Evolutionary conservation across 208 protist species (phyloP).

Genomic region (Leishmania major): DNA sequence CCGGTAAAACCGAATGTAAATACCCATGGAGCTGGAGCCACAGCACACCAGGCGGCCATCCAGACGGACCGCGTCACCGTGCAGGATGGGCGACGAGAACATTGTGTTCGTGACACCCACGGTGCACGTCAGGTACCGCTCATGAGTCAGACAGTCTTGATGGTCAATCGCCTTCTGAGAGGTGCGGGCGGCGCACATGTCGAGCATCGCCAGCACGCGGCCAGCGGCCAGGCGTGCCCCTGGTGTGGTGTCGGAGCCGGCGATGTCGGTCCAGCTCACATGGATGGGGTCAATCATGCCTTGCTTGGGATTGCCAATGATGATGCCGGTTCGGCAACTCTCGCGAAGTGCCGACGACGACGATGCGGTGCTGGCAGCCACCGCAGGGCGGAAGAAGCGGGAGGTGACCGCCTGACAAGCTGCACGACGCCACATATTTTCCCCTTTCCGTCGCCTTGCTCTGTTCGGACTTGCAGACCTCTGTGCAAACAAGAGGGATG

Average conservation of each 20-base stretch:
- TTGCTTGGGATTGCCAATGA: slow-evolving; percentile 65
- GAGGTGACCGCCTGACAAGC: slow-evolving; percentile 4
- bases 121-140: slow-evolving; percentile 62
- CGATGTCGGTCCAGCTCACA: slow-evolving; percentile 81
- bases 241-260: slow-evolving; percentile 49
- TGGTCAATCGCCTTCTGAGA: slow-evolving; percentile 43
- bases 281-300: slow-evolving; percentile 54
- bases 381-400: neutral
- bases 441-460: neutral
- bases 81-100: slow-evolving; percentile 80
- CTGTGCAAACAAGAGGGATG: neutral
- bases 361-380: neutral
- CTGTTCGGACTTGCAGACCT: neutral
- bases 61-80: slow-evolving; percentile 85
- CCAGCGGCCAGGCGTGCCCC: slow-evolving; percentile 74
- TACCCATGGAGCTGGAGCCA: slow-evolving; percentile 79
- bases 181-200: slow-evolving; percentile 82
- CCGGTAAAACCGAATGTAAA: slow-evolving; percentile 84
- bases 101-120: slow-evolving; percentile 85
- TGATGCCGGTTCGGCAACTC: slow-evolving; percentile 18
- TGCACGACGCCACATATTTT: slow-evolving; percentile 24
- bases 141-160: slow-evolving; percentile 21
- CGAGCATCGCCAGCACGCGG: slow-evolving; percentile 82
- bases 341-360: slow-evolving; percentile 1
- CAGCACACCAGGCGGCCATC: slow-evolving; percentile 78